Conservation (phyloP, 306 rosid species). For the Hylodesmum podocarpum region DNA sequence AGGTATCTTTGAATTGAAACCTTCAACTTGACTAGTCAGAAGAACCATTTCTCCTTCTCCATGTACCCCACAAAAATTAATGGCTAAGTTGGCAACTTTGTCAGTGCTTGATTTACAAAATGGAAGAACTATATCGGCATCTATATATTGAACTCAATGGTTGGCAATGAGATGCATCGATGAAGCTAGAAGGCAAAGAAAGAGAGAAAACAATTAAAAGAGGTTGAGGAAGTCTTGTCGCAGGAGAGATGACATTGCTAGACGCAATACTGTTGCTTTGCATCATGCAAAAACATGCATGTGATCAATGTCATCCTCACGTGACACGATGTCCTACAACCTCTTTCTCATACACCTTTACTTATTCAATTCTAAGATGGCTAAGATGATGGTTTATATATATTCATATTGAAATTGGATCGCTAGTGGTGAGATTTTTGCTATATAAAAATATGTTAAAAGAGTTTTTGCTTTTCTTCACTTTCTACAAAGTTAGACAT, state of each 20-base stretch:
- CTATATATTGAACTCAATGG: neutral
- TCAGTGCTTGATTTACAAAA: neutral
- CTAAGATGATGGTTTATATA: neutral
- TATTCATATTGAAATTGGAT: neutral
- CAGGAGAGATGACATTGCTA: conserved; percentile 34
- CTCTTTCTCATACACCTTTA: conserved; percentile 24
- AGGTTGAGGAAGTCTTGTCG: conserved; percentile 27
- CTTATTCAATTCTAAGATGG: neutral
- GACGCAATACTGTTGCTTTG: neutral
- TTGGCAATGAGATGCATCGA: neutral
- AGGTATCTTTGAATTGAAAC: neutral
- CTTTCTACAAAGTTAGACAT: neutral
- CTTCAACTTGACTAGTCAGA: neutral
- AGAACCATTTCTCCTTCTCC: neutral
- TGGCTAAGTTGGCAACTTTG: neutral
- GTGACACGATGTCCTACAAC: conserved; percentile 11
- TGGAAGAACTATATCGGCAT: neutral
- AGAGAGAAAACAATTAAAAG: neutral
- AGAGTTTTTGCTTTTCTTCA: neutral
- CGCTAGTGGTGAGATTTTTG: neutral
- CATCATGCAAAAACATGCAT: neutral
- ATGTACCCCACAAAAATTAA: conserved; percentile 7
- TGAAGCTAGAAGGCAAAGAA: neutral
- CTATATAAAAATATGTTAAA: neutral
- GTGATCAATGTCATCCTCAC: conserved; percentile 24